Conservation (phyloP, 768 basidiomycete species). For the Pholiota microspora region DNA sequence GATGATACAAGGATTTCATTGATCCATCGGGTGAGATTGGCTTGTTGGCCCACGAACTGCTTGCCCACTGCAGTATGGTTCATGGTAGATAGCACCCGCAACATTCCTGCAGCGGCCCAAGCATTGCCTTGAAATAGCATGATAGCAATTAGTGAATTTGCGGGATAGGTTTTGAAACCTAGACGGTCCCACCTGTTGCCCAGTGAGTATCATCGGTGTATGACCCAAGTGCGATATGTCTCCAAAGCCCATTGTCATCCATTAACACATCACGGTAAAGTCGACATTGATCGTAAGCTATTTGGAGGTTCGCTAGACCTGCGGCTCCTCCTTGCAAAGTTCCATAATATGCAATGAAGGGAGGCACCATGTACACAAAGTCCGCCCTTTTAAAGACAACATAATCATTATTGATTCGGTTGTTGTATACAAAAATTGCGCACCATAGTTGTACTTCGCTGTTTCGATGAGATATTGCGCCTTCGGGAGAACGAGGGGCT, state of each 20-base stretch:
- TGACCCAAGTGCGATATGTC: constrained; percentile 49
- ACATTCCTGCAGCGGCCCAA: constrained; percentile 68
- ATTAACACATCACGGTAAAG: constrained; percentile 55
- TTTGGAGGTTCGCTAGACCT: constrained; percentile 36
- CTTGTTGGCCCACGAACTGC: constrained; percentile 36
- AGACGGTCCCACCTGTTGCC: constrained; percentile 44
- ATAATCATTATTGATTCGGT: not conserved
- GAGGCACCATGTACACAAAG: constrained; percentile 61
- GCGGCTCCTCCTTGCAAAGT: constrained; percentile 37
- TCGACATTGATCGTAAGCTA: constrained; percentile 54
- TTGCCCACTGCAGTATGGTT: constrained; percentile 38
- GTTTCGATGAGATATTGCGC: constrained; percentile 59
- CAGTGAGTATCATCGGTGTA: constrained; percentile 50
- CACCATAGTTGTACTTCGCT: constrained; percentile 56
- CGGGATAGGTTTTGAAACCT: not conserved
- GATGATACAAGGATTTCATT: constrained; percentile 46
- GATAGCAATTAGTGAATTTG: not conserved
- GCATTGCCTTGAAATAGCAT: constrained; percentile 43
- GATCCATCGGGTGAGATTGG: constrained; percentile 50
- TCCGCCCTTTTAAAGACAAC: constrained; percentile 40
- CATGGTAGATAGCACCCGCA: constrained; percentile 55
- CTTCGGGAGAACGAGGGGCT: constrained; percentile 42
- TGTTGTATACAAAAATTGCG: constrained; percentile 4
- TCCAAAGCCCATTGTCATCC: constrained; percentile 51
- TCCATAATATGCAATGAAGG: constrained; percentile 67